phyloP scores from a whole-genome alignment of 345 rosid genomes.

The Gossypium thurberi region DNA sequence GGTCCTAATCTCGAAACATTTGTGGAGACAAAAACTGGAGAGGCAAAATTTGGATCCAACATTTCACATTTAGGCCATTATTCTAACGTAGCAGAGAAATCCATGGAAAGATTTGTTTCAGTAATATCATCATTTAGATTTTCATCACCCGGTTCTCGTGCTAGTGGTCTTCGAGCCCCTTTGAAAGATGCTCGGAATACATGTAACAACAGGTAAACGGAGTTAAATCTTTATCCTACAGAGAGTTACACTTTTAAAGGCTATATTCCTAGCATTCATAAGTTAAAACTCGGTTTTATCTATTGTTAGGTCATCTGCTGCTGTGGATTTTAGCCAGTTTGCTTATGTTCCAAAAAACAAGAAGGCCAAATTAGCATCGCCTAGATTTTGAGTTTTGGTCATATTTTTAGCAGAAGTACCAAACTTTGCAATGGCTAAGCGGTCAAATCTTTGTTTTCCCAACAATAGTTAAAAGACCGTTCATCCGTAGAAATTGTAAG shows the following conservation, averaged over 20 bases:
- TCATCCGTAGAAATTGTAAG: neutral
- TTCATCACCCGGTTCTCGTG: slow-evolving; percentile 70
- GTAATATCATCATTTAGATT: slow-evolving; percentile 61
- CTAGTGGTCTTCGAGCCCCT: slow-evolving; percentile 93
- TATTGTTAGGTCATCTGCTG: slow-evolving; percentile 37
- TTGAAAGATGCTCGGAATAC: slow-evolving; percentile 55
- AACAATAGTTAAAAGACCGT: neutral
- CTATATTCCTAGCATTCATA: neutral
- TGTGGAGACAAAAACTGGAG: slow-evolving; percentile 19
- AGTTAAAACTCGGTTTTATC: slow-evolving; percentile 5
- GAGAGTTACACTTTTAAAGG: neutral
- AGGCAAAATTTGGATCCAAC: slow-evolving; percentile 67
- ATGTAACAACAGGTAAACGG: slow-evolving; percentile 40
- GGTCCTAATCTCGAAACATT: slow-evolving; percentile 26
- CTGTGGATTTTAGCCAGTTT: slow-evolving; percentile 52
- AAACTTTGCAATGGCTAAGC: too few species aligned
- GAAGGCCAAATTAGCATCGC: neutral
- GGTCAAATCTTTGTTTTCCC: neutral
- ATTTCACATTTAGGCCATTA: slow-evolving; percentile 62
- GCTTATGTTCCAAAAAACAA: slow-evolving; percentile 40
- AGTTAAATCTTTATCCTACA: neutral
- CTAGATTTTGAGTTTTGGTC: neutral
- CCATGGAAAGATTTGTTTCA: slow-evolving; percentile 68
- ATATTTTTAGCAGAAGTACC: too few species aligned
- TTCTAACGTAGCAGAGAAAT: slow-evolving; percentile 76